Base-by-base conservation (phyloP, 208 protist species). In the Trypanosoma conorhini region DNA sequence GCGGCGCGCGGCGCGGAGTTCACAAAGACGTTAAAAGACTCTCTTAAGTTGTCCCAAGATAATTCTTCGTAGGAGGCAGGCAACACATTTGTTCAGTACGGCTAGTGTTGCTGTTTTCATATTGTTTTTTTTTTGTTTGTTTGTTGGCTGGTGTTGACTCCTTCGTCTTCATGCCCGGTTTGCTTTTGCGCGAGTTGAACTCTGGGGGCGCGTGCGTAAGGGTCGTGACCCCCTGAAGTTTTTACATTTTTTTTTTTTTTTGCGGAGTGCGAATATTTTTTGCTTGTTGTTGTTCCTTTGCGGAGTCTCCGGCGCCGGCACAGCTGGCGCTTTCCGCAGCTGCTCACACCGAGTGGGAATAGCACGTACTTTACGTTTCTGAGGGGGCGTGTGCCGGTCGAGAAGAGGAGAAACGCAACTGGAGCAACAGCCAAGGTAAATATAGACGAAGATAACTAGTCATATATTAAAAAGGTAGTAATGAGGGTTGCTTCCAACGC, bases 1-100 rank as follows among this genome's bases (percentile, higher is more conserved):
- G 85, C 80, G 48, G 68, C 64, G 21, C 85, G 79, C 59, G 81
- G 81, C 22, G 77, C 70, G 40, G 81, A 70, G 57, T 89, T 95
- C 55, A 78, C 78, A 21, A 81, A 81, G 48, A 78, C 67, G 48
- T 60, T 93, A 22, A 74, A 74, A 13, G 64, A 79, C 78, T 80
- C 63, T 50, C 26, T 71, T 15, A 62, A 75, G 44, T 33, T 78
- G 42, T 51, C 66, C 33, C 56, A 78, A 52, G 56, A 61, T 57
- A 28, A 67, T 51, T 69, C 60, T 46, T 38, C 9, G 57, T 76
- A 83, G 69, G 56, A 59, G 48, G 42, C n/a, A 62, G 21, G n/a
- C 56, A 38, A 58, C 26, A 19, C 12, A 48, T 67, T 74, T 54
- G 8, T 24, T 5, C 21, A 55, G 7, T 5, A 9, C 12, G 22